A percentile compares a stretch with the other conserved stretches of the same genome.
Conservation (phyloP, 2,329 filamentous ascomycete genomes). For the Microcyclosporella mali region DNA sequence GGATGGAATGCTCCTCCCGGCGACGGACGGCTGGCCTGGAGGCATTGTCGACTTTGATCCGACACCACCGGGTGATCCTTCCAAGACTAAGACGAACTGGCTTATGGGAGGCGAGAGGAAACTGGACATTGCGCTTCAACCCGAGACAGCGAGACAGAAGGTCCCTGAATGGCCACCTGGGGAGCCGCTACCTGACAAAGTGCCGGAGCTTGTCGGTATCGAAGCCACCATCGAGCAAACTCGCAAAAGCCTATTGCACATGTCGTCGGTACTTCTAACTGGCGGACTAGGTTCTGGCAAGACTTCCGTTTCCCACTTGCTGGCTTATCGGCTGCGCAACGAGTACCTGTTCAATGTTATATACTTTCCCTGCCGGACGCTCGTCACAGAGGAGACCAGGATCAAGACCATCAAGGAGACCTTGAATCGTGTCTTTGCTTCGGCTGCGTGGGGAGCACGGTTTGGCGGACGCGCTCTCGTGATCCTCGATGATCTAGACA, state of each 20-base stretch:
- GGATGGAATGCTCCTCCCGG: constrained; percentile 72
- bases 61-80: constrained; percentile 38
- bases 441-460: constrained; percentile 83
- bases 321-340: constrained; percentile 66
- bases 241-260: constrained; percentile 68
- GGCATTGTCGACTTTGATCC: constrained; percentile 76
- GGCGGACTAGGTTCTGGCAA: constrained; percentile 89
- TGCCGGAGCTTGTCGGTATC: constrained; percentile 72
- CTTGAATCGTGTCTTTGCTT: constrained; percentile 74
- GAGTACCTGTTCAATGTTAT: constrained; percentile 73
- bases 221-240: constrained; percentile 68
- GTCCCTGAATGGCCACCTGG: constrained; percentile 45
- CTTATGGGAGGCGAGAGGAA: constrained; percentile 70
- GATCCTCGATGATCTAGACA: constrained; percentile 87
- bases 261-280: constrained; percentile 83
- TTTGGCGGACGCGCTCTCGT: constrained; percentile 78
- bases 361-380: constrained; percentile 79
- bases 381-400: constrained; percentile 85
- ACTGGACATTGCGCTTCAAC: constrained; percentile 67
- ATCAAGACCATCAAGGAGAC: constrained; percentile 88
- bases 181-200: constrained; percentile 48
- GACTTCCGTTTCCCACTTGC: constrained; percentile 67
- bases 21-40: constrained; percentile 69
- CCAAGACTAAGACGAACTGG: constrained; percentile 57
- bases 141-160: constrained; percentile 61